Base-by-base conservation (phyloP, 345 rosid genomes). In the Euphorbia lathyris region DNA sequence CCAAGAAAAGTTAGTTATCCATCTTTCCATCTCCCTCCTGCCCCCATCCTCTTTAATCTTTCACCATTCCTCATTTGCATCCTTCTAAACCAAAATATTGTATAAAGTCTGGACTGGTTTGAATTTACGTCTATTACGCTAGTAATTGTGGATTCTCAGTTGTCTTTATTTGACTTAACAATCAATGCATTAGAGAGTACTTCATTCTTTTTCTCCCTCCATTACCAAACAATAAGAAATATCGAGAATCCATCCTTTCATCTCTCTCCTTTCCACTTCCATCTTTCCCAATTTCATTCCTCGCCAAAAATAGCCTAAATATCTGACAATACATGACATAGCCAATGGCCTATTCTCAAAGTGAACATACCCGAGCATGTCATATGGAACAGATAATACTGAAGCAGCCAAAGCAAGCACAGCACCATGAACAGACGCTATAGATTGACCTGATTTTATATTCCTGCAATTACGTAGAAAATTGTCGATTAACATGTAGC, bases 351-450 rank as follows among this genome's bases (percentile, higher is more conserved):
- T 30, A 65, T 53, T 17, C 27, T 65, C 59, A 61, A 70, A n/a
- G 61, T 36, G 63, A 65, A 77, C 87, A 65, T 23, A 95, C 99
- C 99, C 79, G 82, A 97, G 99, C 92, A 95, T 92, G 77, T 95
- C 99, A 79, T 95, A 95, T 65, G 99, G 97, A 68, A 90, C 96
- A 66, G 99, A 95, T 69, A 95, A 79, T 67, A 90, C 99, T 55
- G 97, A 87, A 80, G 99, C 99, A 23, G 84, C 93, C 82, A 95
- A 83, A 71, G 97, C 99, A 78, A 95, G 99, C 74, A 92, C 94
- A 45, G 95, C 92, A 16, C 99, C 99, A 74, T 92, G 99, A 68
- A 86, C 80, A 68, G 83, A 83, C 34, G 99, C 89, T 2, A 86
- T 47, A 22, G 90, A 79, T 57, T 74, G 84, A 29, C 71, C 75